These are phyloP conservation scores for Ichthyophthirius multifiliis DNA, from an alignment of 169 alveolate species.

Conservation along the genomic window DNA sequence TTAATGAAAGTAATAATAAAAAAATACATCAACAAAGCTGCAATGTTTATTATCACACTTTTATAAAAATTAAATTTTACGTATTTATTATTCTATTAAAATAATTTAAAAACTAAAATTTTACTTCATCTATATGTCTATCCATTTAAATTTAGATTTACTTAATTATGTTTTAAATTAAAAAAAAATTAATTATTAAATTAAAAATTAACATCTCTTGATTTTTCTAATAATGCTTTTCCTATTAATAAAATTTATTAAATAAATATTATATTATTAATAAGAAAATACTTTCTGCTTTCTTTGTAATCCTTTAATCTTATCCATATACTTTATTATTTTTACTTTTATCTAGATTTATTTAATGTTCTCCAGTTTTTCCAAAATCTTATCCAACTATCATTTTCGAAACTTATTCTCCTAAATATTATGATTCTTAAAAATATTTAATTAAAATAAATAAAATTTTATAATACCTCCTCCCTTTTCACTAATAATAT, in stretches of 20 bases:
- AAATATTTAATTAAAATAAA: too few relatives aligned
- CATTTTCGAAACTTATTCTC: too few relatives aligned
- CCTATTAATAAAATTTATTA: background rate
- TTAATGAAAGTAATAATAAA: too few relatives aligned
- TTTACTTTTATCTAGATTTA: too few relatives aligned
- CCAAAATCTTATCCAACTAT: too few relatives aligned
- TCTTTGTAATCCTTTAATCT: too few relatives aligned
- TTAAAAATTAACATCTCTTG: background rate
- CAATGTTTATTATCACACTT: slow-evolving; percentile 11
- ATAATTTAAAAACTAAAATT: background rate
- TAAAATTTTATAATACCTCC: background rate
- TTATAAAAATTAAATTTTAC: background rate
- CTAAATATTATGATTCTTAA: too few relatives aligned
- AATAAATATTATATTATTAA: background rate
- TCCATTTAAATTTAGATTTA: background rate
- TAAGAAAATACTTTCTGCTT: background rate
- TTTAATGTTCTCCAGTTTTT: too few relatives aligned
- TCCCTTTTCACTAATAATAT: background rate
- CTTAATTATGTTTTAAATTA: background rate
- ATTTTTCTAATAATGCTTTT: background rate
- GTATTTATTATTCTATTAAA: background rate
- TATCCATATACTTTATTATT: too few relatives aligned
- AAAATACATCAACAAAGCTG: slow-evolving; percentile 3
- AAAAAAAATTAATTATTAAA: background rate
- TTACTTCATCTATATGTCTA: background rate